Base-by-base conservation (phyloP, 1,139 yeast species). In the Arxiozyma telluris region DNA sequence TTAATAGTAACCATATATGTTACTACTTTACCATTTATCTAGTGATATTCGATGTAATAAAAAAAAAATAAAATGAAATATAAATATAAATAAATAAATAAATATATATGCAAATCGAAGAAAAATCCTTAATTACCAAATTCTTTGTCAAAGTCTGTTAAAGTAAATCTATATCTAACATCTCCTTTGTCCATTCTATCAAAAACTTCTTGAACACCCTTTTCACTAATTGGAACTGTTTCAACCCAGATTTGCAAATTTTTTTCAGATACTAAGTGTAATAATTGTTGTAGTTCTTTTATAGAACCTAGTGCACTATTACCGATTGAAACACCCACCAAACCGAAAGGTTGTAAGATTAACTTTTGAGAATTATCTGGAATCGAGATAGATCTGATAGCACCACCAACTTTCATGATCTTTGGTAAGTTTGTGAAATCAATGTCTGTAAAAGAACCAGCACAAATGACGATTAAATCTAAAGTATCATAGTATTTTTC, bases 101-200 rank as follows among this genome's bases (percentile, higher is more conserved):
- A n/a, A n/a, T 44, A 17, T 25, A 44, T 39, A 47, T 50, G 9
- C 27, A 20, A 34, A 34, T 34, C 3, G 6, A 15, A 15, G n/a
- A 15, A 15, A 12, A 12, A 34, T 2, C 27, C 17, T 50, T 49
- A 52, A 15, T 54, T 58, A 48, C 60, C 58, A 46, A 63, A 64
- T 53, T 61, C 62, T 50, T 65, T 55, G 57, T 64, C 58, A 76
- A 68, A 65, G 21, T 62, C 83, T 53, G 80, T 77, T 62, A 84
- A 72, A 11, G 83, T 83, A 63, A 81, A 78, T 73, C 89, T 79
- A 68, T 82, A 84, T 60, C 78, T 77, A 54, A 81, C 84, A 57
- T 82, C 83, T 62, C 82, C 82, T 27, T 70, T 60, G 53, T 75
- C 75, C 58, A 79, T 72, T 64, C 79, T 76, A 47, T 76, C 75